A percentile compares a stretch with the other conserved stretches of the same genome.
Conservation (phyloP, 768 basidiomycete species). For the Trametes cingulata region DNA sequence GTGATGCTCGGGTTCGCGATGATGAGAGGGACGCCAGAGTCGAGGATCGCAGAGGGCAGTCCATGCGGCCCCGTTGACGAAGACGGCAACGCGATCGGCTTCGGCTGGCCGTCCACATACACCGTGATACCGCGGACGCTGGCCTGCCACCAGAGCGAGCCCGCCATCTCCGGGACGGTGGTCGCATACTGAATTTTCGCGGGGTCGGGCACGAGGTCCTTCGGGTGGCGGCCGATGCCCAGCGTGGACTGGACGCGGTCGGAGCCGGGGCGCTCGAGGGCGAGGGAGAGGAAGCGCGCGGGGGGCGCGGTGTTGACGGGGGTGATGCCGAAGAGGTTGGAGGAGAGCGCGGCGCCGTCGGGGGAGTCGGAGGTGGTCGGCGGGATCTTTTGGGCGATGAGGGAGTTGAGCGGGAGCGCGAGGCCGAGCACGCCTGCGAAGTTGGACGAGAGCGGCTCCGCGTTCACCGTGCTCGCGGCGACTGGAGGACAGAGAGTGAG, state of each 20-base stretch:
- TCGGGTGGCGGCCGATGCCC: conserved; percentile 71
- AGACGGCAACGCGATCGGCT: conserved; percentile 41
- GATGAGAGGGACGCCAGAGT: conserved; percentile 70
- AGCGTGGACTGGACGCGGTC: conserved; percentile 55
- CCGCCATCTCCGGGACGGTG: conserved; percentile 42
- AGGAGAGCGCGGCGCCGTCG: conserved; percentile 67
- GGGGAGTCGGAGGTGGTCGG: conserved; percentile 50
- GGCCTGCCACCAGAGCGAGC: conserved; percentile 64
- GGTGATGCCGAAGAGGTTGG: conserved; percentile 72
- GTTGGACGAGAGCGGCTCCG: conserved; percentile 55
- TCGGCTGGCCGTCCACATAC: conserved; percentile 48
- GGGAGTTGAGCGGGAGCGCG: conserved; percentile 70
- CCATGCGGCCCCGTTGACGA: conserved; percentile 40
- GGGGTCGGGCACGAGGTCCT: conserved; percentile 51
- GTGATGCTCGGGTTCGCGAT: conserved; percentile 60
- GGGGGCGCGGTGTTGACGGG: conserved; percentile 53
- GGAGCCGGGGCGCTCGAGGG: conserved; percentile 69
- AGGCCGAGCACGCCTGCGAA: conserved; percentile 77
- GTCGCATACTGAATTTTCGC: conserved; percentile 49
- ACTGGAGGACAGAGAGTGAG: conserved; percentile 40
- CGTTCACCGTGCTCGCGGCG: conserved; percentile 53
- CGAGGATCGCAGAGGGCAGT: conserved; percentile 65
- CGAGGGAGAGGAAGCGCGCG: conserved; percentile 64
- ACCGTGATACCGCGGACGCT: conserved; percentile 58
- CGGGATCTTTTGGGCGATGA: conserved; percentile 55